Evolutionary conservation across 2,329 filamentous ascomycete genomes (phyloP).

Genomic region (Massarina eburnea): DNA sequence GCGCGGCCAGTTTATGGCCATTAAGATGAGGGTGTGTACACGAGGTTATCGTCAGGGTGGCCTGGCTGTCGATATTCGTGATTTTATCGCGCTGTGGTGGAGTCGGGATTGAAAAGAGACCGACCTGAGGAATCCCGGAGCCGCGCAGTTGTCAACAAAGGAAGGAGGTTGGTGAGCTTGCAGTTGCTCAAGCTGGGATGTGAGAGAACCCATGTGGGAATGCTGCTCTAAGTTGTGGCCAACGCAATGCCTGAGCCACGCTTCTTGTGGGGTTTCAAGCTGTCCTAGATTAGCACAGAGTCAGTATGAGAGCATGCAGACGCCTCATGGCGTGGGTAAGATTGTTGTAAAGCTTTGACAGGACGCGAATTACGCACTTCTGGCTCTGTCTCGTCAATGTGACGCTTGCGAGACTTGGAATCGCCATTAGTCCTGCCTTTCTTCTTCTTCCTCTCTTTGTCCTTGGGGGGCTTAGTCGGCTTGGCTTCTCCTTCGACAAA

Average conservation of each 20-base stretch:
- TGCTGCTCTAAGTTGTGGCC: slow-evolving; percentile 29
- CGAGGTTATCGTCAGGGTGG: slow-evolving; percentile 4
- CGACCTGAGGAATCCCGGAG: slow-evolving; percentile 26
- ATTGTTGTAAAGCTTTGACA: slow-evolving; percentile 20
- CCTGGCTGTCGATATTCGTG: slow-evolving; percentile 2
- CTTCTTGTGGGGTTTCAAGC: slow-evolving; percentile 36
- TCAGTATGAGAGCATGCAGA: slow-evolving; percentile 30
- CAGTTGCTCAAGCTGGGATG: slow-evolving; percentile 35
- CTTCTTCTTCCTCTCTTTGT: slow-evolving; percentile 35
- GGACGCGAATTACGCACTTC: slow-evolving; percentile 46
- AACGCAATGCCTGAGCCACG: slow-evolving; percentile 30
- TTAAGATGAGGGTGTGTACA: neutral
- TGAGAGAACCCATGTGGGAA: slow-evolving; percentile 29
- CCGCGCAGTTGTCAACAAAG: slow-evolving; percentile 8
- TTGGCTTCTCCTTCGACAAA: slow-evolving; percentile 74
- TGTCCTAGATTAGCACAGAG: slow-evolving; percentile 42
- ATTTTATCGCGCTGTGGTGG: slow-evolving; percentile 9
- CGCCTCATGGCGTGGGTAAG: slow-evolving; percentile 19
- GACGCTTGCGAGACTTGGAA: slow-evolving; percentile 44
- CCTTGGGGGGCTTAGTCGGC: slow-evolving; percentile 48
- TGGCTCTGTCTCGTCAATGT: slow-evolving; percentile 46
- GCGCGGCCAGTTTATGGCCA: neutral
- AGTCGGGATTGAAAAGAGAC: slow-evolving; percentile 27
- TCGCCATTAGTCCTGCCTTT: slow-evolving; percentile 8
- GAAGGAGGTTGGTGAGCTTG: slow-evolving; percentile 18